These are phyloP conservation scores for Citrus reticulata DNA, from an alignment of 345 rosid genomes.

Conservation along the genomic window DNA sequence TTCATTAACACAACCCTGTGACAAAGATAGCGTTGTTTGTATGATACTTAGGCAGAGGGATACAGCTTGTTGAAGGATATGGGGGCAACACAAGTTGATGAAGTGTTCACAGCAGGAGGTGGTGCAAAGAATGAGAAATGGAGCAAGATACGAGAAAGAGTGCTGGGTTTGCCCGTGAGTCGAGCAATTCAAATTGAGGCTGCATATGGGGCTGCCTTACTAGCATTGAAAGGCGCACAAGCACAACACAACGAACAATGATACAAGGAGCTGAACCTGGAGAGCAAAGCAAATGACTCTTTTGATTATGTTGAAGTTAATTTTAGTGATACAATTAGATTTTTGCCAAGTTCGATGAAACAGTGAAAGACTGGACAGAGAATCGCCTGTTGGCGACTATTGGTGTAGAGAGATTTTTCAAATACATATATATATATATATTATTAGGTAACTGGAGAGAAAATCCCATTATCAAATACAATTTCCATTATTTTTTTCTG, in stretches of 20 bases:
- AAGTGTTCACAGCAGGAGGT: constrained; percentile 87
- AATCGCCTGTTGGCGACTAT: too few relatives aligned
- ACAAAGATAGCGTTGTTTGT: background rate
- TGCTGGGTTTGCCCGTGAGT: constrained; percentile 68
- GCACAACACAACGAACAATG: background rate
- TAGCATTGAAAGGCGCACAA: constrained; percentile 65
- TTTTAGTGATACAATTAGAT: background rate
- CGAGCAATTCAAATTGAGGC: constrained; percentile 79
- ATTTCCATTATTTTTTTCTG: too few relatives aligned
- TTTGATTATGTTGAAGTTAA: background rate
- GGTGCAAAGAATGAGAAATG: constrained; percentile 81
- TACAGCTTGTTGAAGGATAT: constrained; percentile 65
- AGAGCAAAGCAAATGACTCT: background rate
- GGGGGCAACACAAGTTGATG: constrained; percentile 75
- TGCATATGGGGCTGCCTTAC: constrained; percentile 84
- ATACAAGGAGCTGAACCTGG: background rate
- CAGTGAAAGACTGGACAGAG: too few relatives aligned
- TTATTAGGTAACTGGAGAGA: too few relatives aligned
- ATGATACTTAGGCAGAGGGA: constrained; percentile 52
- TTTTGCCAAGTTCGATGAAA: too few relatives aligned
- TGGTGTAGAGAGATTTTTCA: too few relatives aligned
- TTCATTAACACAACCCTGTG: background rate
- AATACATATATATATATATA: too few relatives aligned
- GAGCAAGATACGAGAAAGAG: constrained; percentile 69
- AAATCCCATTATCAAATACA: too few relatives aligned